Conservation (phyloP, 352 stramenopile genomes). For the Globisporangium lucens region DNA sequence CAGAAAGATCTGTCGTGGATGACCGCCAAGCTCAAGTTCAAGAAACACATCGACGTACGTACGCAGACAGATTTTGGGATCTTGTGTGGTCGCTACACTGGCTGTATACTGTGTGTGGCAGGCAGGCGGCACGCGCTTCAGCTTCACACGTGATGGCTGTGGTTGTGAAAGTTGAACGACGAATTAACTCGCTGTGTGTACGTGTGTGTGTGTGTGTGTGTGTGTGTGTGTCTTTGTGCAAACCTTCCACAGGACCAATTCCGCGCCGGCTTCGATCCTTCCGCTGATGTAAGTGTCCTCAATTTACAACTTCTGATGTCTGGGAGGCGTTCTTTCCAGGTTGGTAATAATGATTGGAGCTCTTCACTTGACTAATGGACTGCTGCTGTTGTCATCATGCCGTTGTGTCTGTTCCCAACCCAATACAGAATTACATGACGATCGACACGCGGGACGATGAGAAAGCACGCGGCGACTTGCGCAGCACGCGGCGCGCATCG, state of each 20-base stretch:
- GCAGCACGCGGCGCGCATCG: background rate
- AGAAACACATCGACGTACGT: slow-evolving; percentile 86
- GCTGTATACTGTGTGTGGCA: too few species aligned
- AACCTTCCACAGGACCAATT: slow-evolving; percentile 56
- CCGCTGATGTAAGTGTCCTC: slow-evolving; percentile 39
- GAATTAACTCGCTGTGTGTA: background rate
- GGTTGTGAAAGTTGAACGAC: background rate
- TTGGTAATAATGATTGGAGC: background rate
- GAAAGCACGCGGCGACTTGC: background rate
- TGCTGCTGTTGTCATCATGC: background rate
- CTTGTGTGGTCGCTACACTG: background rate
- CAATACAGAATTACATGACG: slow-evolving; percentile 60
- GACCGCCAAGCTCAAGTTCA: slow-evolving; percentile 86
- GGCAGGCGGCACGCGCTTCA: background rate
- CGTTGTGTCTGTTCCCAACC: background rate
- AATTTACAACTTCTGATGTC: slow-evolving; percentile 2
- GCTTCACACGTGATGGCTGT: background rate
- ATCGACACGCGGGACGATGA: slow-evolving; percentile 50
- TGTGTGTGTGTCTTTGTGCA: background rate
- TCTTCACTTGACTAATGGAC: background rate
- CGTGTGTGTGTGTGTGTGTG: background rate
- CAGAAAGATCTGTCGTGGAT: slow-evolving; percentile 74
- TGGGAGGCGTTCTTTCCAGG: background rate
- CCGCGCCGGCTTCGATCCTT: slow-evolving; percentile 48
- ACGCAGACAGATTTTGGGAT: too few species aligned